Conservation (phyloP, 805 yeast species). For the Schizosaccharomyces octosporus region DNA sequence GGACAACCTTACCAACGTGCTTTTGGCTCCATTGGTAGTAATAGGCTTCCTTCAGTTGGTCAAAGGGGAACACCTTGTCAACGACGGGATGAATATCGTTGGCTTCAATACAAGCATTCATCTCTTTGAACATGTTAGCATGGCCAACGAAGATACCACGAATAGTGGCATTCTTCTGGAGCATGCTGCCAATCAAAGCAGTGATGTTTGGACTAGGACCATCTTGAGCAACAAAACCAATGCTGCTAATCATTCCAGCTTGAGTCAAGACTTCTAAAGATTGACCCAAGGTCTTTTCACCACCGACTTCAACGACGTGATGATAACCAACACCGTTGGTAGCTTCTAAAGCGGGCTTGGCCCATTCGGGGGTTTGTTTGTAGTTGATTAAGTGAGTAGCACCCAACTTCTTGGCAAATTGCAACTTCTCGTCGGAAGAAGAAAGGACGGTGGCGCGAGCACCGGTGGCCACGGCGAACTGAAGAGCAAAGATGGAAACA, state of each 20-base stretch:
- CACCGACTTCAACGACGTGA: constrained; percentile 9
- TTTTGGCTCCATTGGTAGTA: not conserved
- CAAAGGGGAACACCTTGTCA: constrained; percentile 3
- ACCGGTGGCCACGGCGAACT: constrained; percentile 12
- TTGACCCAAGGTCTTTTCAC: constrained; percentile 6
- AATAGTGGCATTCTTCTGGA: not conserved
- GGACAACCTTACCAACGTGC: constrained; percentile 2
- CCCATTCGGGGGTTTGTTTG: constrained; percentile 6
- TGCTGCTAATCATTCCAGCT: constrained; percentile 4
- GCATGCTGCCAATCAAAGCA: not conserved
- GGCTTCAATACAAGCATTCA: constrained; percentile 4
- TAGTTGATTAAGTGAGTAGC: constrained; percentile 8
- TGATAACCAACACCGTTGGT: constrained; percentile 1
- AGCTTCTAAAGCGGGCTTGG: constrained; percentile 1
- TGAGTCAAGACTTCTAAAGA: constrained; percentile 1
- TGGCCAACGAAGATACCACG: constrained; percentile 7
- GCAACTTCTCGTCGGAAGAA: constrained; percentile 6
- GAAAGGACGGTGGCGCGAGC: constrained; percentile 9
- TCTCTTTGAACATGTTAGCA: constrained; percentile 3
- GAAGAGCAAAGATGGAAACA: constrained; percentile 24
- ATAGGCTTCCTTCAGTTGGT: constrained; percentile 5
- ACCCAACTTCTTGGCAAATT: constrained; percentile 6
- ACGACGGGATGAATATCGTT: constrained; percentile 5
- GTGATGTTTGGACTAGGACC: not conserved
- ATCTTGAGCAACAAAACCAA: constrained; percentile 6